Conservation (phyloP, 129 eudicot genomes). For the Tagetes erecta region DNA sequence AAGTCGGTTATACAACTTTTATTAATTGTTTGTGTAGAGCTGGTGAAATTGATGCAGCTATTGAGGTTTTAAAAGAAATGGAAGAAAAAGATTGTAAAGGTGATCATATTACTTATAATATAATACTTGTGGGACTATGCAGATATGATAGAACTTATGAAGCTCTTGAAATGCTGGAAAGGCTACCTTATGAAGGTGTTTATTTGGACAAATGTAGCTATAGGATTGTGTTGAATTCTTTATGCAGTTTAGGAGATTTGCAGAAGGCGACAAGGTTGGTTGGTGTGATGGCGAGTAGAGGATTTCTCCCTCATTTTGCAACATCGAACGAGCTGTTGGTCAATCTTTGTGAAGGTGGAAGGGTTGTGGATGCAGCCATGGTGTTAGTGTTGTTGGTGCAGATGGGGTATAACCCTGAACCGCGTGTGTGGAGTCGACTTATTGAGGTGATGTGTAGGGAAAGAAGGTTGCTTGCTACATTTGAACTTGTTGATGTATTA, state of each 20-base stretch:
- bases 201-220: slow-evolving; percentile 70
- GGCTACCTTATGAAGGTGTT: slow-evolving; percentile 56
- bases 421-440: slow-evolving; percentile 56
- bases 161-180: slow-evolving; percentile 70
- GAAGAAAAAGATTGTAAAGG: slow-evolving; percentile 57
- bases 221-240: slow-evolving; percentile 65
- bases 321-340: slow-evolving; percentile 73
- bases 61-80: slow-evolving; percentile 69
- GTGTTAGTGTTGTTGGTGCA: slow-evolving; percentile 47
- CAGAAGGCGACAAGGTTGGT: slow-evolving; percentile 53
- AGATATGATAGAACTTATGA: slow-evolving; percentile 55
- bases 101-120: slow-evolving; percentile 65
- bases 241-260: slow-evolving; percentile 52
- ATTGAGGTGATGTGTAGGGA: slow-evolving; percentile 64
- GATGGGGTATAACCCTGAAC: slow-evolving; percentile 73
- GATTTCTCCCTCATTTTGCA: slow-evolving; percentile 77
- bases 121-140: slow-evolving; percentile 69
- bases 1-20: slow-evolving; percentile 65
- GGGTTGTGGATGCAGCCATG: slow-evolving; percentile 50
- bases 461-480: slow-evolving; percentile 68
- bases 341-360: slow-evolving; percentile 62
- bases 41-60: slow-evolving; percentile 55
- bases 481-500: slow-evolving; percentile 59
- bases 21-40: slow-evolving; percentile 63
- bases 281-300: slow-evolving; percentile 63